Evolutionary conservation across 2,329 filamentous ascomycete species (phyloP).

Genomic region (Cytospora chrysosperma): DNA sequence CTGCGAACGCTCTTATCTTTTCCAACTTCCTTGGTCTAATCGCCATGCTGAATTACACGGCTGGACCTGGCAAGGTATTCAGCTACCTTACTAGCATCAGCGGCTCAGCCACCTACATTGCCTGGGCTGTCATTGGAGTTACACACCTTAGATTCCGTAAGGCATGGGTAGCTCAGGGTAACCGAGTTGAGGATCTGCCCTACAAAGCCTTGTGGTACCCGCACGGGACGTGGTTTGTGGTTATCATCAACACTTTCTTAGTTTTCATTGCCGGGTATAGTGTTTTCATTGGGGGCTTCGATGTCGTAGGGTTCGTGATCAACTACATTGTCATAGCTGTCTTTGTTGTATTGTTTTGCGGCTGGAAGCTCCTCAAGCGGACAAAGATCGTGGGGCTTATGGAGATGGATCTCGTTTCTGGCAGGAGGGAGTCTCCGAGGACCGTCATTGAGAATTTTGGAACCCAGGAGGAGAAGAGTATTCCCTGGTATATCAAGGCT

Average conservation of each 20-base stretch:
- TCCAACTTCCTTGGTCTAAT: constrained; percentile 33
- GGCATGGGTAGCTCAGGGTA: constrained; percentile 37
- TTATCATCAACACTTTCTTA: constrained; percentile 47
- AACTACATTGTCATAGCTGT: constrained; percentile 55
- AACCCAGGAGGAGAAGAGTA: background rate
- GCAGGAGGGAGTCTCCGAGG: constrained; percentile 9
- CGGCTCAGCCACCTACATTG: constrained; percentile 38
- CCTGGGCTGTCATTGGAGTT: constrained; percentile 38
- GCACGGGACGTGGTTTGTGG: constrained; percentile 49
- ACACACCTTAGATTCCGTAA: constrained; percentile 42
- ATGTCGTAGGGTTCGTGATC: constrained; percentile 49
- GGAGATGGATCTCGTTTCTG: constrained; percentile 10
- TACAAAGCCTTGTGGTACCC: constrained; percentile 50
- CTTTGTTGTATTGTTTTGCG: constrained; percentile 45
- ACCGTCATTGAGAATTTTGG: background rate
- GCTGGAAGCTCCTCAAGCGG: constrained; percentile 43
- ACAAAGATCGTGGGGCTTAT: constrained; percentile 9
- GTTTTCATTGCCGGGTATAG: constrained; percentile 54
- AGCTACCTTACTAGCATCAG: constrained; percentile 20
- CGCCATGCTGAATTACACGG: constrained; percentile 33
- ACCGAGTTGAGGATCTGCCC: constrained; percentile 42
- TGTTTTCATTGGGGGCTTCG: constrained; percentile 49
- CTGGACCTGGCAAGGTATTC: constrained; percentile 33
- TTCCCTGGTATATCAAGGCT: constrained; percentile 12
- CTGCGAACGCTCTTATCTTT: constrained; percentile 32